A percentile compares a stretch with the other conserved stretches of the same genome.
Evolutionary conservation across 73 alveolate species (phyloP).

Genomic region (Tetrahymena borealis): DNA sequence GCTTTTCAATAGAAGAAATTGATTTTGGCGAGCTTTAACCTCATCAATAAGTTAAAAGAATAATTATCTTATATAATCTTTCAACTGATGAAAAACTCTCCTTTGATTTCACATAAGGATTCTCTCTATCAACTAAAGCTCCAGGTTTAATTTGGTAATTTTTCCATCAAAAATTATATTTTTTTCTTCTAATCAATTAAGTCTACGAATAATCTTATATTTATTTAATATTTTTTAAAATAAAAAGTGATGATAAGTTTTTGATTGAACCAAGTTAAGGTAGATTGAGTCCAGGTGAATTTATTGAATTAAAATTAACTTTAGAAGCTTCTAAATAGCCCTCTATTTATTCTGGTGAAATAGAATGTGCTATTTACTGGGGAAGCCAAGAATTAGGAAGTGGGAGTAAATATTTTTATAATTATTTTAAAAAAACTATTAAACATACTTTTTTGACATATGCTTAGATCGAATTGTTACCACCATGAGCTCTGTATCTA

Average conservation of each 20-base stretch:
- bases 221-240: background rate
- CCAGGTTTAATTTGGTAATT: conserved; percentile 69
- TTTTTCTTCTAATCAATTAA: background rate
- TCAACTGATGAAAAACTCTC: conserved; percentile 69
- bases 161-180: background rate
- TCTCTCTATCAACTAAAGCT: conserved; percentile 25
- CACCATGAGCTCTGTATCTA: background rate
- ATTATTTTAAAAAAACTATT: conserved; percentile 6
- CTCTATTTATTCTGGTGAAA: conserved; percentile 86
- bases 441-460: conserved; percentile 26
- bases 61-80: conserved; percentile 86
- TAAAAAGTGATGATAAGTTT: conserved; percentile 81
- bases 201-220: background rate
- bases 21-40: conserved; percentile 94
- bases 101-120: conserved; percentile 73
- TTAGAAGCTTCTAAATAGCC: conserved; percentile 65
- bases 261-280: conserved; percentile 75
- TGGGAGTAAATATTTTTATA: conserved; percentile 6
- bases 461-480: background rate
- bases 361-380: conserved; percentile 80
- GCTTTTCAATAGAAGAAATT: conserved; percentile 90
- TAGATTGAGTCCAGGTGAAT: conserved; percentile 62
- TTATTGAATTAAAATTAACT: conserved; percentile 66
- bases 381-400: conserved; percentile 41
- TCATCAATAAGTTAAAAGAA: conserved; percentile 70